Base-by-base conservation (phyloP, 1,284 basidiomycete genomes). In the Rhodotorula glutinis region DNA sequence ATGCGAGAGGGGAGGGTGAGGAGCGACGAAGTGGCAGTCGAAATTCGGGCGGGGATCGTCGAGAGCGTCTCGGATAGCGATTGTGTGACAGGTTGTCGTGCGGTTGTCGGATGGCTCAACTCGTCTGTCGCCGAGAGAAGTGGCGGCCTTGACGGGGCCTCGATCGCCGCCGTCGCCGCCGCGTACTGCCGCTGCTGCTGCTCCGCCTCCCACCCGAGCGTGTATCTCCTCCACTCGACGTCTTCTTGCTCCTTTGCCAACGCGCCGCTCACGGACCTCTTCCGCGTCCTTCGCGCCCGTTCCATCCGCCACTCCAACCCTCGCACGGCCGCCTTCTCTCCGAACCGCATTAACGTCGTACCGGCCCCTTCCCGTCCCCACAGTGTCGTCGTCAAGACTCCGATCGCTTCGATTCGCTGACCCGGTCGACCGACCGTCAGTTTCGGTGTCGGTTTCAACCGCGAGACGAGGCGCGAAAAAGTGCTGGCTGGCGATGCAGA, bases 331-430 rank as follows among this genome's bases (percentile, higher is more conserved):
- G 62, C 43, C 27, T 55, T 65, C 55, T 80, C 79, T 7, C 78
- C 38, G 9, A 44, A 51, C 23, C 79, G 69, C 73, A 80, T 74
- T 27, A 76, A 52, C 21, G 71, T 67, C 33, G 78, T 79, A 5
- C 77, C 68, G 3, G 75, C 57, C 1, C 75, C 71, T 62, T 80
- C 79, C 13, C 69, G 65, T 14, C 70, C 74, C 73, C 76, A 79
- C 3, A 79, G 63, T 2, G 64, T 60, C 1, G 76, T 78, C 7
- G 79, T 80, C 17, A 80, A 72, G 14, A 80, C 72, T 4, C 76
- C 73, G n/a, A 78, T 46, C 23, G 73, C 66, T 29, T 70, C 53
- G 16, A 74, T 60, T 21, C 25, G 17, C 17, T 19, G 16, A 3
- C 43, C 27, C 2, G 40, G 4, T 0, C 10, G 17, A 3, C 57